phyloP scores from a whole-genome alignment of 495 filamentous ascomycete genomes.

The Hyphodiscus hymeniophilus region DNA sequence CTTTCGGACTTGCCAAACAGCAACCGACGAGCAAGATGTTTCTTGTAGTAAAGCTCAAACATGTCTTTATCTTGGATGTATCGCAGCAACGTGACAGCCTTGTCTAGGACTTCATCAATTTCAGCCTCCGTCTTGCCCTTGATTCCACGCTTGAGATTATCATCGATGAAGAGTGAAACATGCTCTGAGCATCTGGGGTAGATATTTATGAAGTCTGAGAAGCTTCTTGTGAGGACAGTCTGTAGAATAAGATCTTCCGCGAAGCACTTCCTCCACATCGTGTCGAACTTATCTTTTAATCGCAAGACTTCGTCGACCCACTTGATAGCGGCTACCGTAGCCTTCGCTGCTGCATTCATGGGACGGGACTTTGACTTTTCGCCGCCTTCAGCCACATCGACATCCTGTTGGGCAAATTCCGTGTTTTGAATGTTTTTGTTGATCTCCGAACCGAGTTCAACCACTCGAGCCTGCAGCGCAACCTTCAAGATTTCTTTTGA shows the following conservation, averaged over 20 bases:
- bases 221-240: slow-evolving; percentile 73
- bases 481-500: slow-evolving; percentile 63
- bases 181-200: slow-evolving; percentile 80
- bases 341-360: slow-evolving; percentile 38
- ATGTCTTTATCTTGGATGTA: slow-evolving; percentile 90
- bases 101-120: slow-evolving; percentile 80
- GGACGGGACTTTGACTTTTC: slow-evolving; percentile 42
- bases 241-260: slow-evolving; percentile 67
- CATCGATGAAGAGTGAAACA: slow-evolving; percentile 94
- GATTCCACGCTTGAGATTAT: slow-evolving; percentile 88
- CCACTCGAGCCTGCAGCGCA: slow-evolving; percentile 63
- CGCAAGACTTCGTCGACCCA: slow-evolving; percentile 90
- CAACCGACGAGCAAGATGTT: slow-evolving; percentile 80
- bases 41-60: slow-evolving; percentile 98
- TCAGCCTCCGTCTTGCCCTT: slow-evolving; percentile 88
- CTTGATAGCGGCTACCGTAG: slow-evolving; percentile 74
- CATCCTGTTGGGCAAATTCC: slow-evolving; percentile 13
- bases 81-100: slow-evolving; percentile 77
- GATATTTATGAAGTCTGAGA: slow-evolving; percentile 83
- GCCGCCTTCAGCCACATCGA: slow-evolving; percentile 28
- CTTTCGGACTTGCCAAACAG: slow-evolving; percentile 81
- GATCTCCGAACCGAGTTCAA: slow-evolving; percentile 73
- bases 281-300: slow-evolving; percentile 87
- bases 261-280: slow-evolving; percentile 63
- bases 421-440: slow-evolving; percentile 50